Conservation (phyloP, 371 early-diverging fungal species). For the Saksenaea oblongispora region DNA sequence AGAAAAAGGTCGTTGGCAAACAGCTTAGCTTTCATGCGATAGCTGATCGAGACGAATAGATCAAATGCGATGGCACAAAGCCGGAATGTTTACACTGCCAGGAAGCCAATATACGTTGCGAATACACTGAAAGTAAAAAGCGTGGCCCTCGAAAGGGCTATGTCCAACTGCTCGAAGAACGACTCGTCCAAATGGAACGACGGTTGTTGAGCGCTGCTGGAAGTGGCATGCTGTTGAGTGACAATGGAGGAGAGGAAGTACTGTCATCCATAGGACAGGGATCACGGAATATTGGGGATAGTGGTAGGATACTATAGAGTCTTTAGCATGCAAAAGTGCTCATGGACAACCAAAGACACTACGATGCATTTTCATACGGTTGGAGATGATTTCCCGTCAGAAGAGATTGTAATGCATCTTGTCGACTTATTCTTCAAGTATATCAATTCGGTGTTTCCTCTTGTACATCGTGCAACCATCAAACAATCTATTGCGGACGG, state of each 20-base stretch:
- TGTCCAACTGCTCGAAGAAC: conserved; percentile 70
- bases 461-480: conserved; percentile 50
- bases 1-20: conserved; percentile 65
- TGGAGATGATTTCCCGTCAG: conserved; percentile 39
- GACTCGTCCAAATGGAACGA: conserved; percentile 67
- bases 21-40: background rate
- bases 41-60: conserved; percentile 29
- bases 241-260: conserved; percentile 2
- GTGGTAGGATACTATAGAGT: background rate
- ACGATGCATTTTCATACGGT: background rate
- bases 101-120: conserved; percentile 64
- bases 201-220: conserved; percentile 32
- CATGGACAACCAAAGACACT: background rate
- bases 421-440: conserved; percentile 62
- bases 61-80: conserved; percentile 82
- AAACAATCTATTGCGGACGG: conserved; percentile 34
- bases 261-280: background rate
- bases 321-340: background rate
- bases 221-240: background rate
- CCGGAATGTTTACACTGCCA: conserved; percentile 81
- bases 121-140: conserved; percentile 75
- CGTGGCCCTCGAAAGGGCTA: conserved; percentile 84
- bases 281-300: background rate
- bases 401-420: conserved; percentile 53
- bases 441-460: conserved; percentile 55